These are phyloP conservation scores for Brachypodium distachyon DNA, from an alignment of 202 grass and related monocot genomes.

Conservation along the genomic window DNA sequence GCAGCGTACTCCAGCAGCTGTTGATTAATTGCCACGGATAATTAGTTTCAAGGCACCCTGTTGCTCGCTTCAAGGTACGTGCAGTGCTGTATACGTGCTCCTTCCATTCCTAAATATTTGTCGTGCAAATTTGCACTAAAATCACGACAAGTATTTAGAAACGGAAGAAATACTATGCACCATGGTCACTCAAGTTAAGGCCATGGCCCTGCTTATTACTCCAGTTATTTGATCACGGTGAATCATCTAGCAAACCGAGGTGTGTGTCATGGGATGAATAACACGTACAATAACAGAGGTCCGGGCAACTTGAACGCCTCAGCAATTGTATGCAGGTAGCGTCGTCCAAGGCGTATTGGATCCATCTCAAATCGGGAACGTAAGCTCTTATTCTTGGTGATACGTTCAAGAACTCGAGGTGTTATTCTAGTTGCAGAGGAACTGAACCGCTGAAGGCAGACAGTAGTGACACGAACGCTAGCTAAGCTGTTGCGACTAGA, in stretches of 20 bases:
- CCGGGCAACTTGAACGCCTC: not conserved
- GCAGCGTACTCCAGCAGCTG: not conserved
- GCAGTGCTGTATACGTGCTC: no score
- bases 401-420: not conserved
- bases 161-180: no score
- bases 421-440: not conserved
- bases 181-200: no score
- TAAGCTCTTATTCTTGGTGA: not conserved
- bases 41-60: not conserved
- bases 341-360: constrained; percentile 26
- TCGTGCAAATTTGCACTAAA: no score
- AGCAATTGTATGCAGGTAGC: constrained; percentile 16
- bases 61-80: not conserved
- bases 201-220: no score
- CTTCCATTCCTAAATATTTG: no score
- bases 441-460: no score
- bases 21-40: not conserved
- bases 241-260: constrained; percentile 1
- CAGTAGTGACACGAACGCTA: no score
- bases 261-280: not conserved
- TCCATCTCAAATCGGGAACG: constrained; percentile 16
- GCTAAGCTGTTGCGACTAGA: no score
- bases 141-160: no score
- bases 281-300: no score
- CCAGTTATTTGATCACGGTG: no score